These are phyloP conservation scores for Albophoma yamanashiensis DNA, from an alignment of 2,329 filamentous ascomycete genomes.

Conservation along the genomic window DNA sequence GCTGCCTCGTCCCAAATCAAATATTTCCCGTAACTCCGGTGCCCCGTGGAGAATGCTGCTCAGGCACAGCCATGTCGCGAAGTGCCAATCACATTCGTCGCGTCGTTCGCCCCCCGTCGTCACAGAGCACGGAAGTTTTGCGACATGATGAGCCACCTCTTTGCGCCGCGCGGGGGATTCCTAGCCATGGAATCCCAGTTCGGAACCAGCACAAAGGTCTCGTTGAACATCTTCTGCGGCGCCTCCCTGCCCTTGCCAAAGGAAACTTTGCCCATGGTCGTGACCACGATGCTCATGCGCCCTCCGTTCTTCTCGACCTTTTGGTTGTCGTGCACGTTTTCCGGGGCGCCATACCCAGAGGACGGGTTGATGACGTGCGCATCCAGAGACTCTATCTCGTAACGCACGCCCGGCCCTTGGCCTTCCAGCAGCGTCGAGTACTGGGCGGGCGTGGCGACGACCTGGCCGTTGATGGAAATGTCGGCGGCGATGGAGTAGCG, in stretches of 20 bases:
- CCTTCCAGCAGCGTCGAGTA: slow-evolving; percentile 59
- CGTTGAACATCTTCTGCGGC: slow-evolving; percentile 61
- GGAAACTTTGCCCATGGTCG: slow-evolving; percentile 61
- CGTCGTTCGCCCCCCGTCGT: background rate
- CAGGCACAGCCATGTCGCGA: background rate
- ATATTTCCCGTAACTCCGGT: background rate
- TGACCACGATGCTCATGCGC: slow-evolving; percentile 60
- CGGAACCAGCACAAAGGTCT: slow-evolving; percentile 72
- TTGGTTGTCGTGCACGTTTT: slow-evolving; percentile 26
- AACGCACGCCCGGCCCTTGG: slow-evolving; percentile 47
- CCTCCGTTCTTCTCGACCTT: slow-evolving; percentile 39
- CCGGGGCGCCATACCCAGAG: slow-evolving; percentile 47
- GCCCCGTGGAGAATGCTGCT: background rate
- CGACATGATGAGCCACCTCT: slow-evolving; percentile 56
- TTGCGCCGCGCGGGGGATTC: slow-evolving; percentile 41
- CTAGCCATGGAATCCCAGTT: slow-evolving; percentile 51
- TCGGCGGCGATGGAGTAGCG: slow-evolving; percentile 47
- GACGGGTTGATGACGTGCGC: slow-evolving; percentile 66
- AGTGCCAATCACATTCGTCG: background rate
- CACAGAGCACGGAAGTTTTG: slow-evolving; percentile 58
- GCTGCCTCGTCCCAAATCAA: background rate
- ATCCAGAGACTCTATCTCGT: slow-evolving; percentile 68
- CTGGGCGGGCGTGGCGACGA: slow-evolving; percentile 48
- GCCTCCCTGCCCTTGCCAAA: slow-evolving; percentile 54
- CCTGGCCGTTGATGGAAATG: slow-evolving; percentile 72